Percentiles rank a stretch among this genome's conserved stretches.
Evolutionary conservation across 495 filamentous ascomycete species (phyloP).

Genomic region (Clohesyomyces aquaticus): DNA sequence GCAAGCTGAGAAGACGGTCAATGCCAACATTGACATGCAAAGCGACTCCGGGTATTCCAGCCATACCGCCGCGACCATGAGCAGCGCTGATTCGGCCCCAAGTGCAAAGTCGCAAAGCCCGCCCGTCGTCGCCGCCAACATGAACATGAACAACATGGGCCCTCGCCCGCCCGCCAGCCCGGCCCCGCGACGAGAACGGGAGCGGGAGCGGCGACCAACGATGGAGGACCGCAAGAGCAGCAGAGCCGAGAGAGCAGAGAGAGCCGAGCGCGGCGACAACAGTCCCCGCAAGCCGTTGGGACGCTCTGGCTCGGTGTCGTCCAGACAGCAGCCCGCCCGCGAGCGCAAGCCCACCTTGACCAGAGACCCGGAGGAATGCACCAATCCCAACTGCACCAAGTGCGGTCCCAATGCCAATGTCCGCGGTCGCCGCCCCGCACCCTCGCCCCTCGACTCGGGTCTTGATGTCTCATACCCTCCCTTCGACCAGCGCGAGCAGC

Average conservation of each 20-base stretch:
- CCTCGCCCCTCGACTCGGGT: conserved; percentile 27
- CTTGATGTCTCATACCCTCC: conserved; percentile 32
- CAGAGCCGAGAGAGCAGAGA: no score
- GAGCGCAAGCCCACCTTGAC: conserved; percentile 15
- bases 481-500: conserved; percentile 34
- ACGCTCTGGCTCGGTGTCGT: conserved; percentile 24
- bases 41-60: conserved; percentile 71
- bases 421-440: conserved; percentile 10
- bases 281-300: conserved; percentile 36
- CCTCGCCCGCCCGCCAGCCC: conserved; percentile 15
- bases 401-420: conserved; percentile 24
- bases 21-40: conserved; percentile 52
- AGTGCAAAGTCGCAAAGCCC: conserved; percentile 36
- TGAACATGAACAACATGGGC: no score
- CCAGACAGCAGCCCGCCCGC: not conserved
- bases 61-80: conserved; percentile 61
- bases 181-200: no score
- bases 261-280: no score
- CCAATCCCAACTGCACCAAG: conserved; percentile 38
- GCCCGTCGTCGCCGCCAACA: conserved; percentile 14
- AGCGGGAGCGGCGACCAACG: no score
- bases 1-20: conserved; percentile 23
- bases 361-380: conserved; percentile 36
- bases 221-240: conserved; percentile 20
- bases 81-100: conserved; percentile 59